Evolutionary conservation across 179 eudicot species (phyloP), one percentile per base, ranked within the genome.

Genomic region (Silene vulgaris): DNA sequence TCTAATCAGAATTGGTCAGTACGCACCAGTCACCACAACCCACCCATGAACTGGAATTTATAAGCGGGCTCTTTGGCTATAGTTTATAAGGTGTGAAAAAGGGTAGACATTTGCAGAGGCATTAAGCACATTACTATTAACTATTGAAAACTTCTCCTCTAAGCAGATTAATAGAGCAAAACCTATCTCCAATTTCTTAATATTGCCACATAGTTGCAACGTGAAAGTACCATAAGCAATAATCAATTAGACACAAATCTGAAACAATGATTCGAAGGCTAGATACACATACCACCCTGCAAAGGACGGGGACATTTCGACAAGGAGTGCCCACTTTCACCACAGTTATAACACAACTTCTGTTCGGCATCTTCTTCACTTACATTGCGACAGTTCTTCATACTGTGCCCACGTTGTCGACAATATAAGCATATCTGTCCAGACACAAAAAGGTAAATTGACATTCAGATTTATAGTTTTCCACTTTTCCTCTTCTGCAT

Each of bases 341-440:
- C 98, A 77, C 98, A 94, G 78, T 94, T 94, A 75, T 94, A 94
- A 74, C 98, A 94, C 80, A 90, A 68, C 76, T 86, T 94, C 80
- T 80, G 80, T 62, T 89, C 97, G 52, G 68, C 65, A 9, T 82
- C 78, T 66, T 89, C 91, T n/a, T 84, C 90, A 57, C 43, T 80
- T 83, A 90, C 88, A 73, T 90, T 83, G 1, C 85, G 87, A 78
- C 98, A 94, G 74, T 88, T 92, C 87, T 90, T 92, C 75, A 94
- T 85, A 77, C 90, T 87, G 80, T 94, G 98, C 40, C 98, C 98
- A 61, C 90, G 91, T 76, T 80, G 87, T 60, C 98, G 92, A 82
- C 98, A 94, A 40, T 75, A 85, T 80, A 94, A 86, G 80, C 98
- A 94, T 69, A 85, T 92, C 98, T 94, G 85, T 81, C 62, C 82